phyloP scores from a whole-genome alignment of 1,284 basidiomycete genomes.

The Leucoagaricus sp. region DNA sequence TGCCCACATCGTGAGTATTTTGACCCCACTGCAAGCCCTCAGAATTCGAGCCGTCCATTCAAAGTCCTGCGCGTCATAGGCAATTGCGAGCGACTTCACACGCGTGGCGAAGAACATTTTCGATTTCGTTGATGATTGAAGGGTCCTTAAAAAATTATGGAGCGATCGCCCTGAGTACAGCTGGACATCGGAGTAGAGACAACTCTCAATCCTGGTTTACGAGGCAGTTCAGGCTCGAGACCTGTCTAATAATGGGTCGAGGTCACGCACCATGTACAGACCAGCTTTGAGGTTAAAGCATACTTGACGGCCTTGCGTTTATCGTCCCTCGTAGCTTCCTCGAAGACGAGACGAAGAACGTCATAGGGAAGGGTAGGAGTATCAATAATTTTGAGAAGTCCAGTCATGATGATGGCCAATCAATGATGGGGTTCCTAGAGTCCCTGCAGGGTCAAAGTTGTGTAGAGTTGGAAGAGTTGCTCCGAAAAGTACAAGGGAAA shows the following conservation, averaged over 20 bases:
- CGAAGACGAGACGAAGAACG: conserved; percentile 13
- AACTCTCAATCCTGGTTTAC: conserved; percentile 23
- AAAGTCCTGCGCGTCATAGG: conserved; percentile 14
- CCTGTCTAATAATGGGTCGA: not conserved
- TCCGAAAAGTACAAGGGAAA: not conserved
- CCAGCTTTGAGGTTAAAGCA: conserved; percentile 13
- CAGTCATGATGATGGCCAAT: conserved; percentile 29
- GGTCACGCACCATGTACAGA: conserved; percentile 4
- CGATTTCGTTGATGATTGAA: conserved; percentile 23
- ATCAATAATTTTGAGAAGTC: conserved; percentile 1
- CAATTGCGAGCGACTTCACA: conserved; percentile 26
- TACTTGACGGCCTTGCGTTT: conserved; percentile 12
- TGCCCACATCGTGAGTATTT: conserved; percentile 19
- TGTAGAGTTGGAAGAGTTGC: not conserved
- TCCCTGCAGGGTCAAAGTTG: conserved; percentile 22
- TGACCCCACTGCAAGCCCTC: conserved; percentile 16
- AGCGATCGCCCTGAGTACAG: conserved; percentile 19
- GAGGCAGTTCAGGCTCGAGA: not conserved
- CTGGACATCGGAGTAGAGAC: conserved; percentile 24
- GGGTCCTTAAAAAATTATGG: conserved; percentile 24
- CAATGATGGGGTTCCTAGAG: conserved; percentile 23
- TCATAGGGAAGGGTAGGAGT: conserved; percentile 11
- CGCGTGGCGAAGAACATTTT: conserved; percentile 23
- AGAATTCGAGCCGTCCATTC: conserved; percentile 16
- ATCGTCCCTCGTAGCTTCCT: conserved; percentile 7